Evolutionary conservation across 176 grass and related monocot genomes (phyloP).

Genomic region (Aegilops longissima): DNA sequence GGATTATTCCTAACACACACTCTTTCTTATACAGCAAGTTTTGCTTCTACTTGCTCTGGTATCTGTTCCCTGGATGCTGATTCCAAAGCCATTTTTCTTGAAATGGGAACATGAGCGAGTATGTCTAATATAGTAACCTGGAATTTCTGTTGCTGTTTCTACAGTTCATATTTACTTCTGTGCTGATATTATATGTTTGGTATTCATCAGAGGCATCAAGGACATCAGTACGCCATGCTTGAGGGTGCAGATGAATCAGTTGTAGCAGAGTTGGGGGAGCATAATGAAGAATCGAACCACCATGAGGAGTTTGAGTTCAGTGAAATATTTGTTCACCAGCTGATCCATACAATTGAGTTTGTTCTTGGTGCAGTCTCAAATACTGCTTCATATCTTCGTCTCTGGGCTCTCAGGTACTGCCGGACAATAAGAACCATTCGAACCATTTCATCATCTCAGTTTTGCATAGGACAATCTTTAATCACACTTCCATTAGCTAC

Average conservation of each 20-base stretch:
- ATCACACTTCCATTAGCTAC: neutral
- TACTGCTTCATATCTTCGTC: constrained; percentile 93
- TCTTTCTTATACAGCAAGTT: constrained; percentile 47
- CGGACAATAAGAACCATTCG: neutral
- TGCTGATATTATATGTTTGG: constrained; percentile 32
- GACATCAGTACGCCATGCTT: constrained; percentile 60
- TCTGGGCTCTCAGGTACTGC: constrained; percentile 91
- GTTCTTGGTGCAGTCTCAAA: constrained; percentile 96
- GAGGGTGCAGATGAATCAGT: constrained; percentile 62
- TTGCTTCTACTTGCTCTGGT: constrained; percentile 82
- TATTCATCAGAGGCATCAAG: constrained; percentile 76
- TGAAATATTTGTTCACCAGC: constrained; percentile 91
- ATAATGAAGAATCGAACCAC: constrained; percentile 47
- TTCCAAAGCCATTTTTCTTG: constrained; percentile 86
- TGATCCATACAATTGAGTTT: constrained; percentile 98
- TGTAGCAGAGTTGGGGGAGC: constrained; percentile 57
- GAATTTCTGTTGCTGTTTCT: constrained; percentile 18
- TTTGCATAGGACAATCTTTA: neutral
- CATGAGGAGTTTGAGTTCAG: constrained; percentile 92
- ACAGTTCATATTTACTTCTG: constrained; percentile 15
- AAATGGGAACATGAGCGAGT: constrained; percentile 81
- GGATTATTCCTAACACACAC: neutral
- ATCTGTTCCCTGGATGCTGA: constrained; percentile 91
- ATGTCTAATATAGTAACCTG: constrained; percentile 12
- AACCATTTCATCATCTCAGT: neutral